Percentiles rank a stretch among this genome's conserved stretches.
Evolutionary conservation across 768 basidiomycete genomes (phyloP).

Genomic region (Lactarius psammicola): DNA sequence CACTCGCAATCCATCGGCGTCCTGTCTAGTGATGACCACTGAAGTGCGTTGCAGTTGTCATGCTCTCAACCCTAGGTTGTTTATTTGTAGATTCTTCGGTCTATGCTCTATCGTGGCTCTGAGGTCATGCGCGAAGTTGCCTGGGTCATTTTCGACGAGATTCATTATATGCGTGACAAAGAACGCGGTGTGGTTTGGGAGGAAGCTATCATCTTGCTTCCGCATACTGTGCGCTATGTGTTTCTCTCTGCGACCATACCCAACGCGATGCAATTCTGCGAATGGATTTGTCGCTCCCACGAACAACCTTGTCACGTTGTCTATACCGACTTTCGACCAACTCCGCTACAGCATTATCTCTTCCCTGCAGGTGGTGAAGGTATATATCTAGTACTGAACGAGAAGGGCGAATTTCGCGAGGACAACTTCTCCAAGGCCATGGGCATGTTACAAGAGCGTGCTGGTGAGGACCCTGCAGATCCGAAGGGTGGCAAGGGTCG

Average conservation of each 20-base stretch:
- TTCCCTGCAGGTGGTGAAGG: constrained; percentile 97
- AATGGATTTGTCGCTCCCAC: constrained; percentile 98
- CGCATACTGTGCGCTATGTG: constrained; percentile 94
- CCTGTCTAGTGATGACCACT: constrained; percentile 98
- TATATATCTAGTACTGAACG: constrained; percentile 97
- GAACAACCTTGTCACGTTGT: constrained; percentile 99
- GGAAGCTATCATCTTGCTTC: constrained; percentile 96
- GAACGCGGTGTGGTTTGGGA: constrained; percentile 99
- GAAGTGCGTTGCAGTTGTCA: constrained; percentile 57
- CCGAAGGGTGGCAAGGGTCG: constrained; percentile 77
- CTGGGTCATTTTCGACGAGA: constrained; percentile 99
- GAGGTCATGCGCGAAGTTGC: constrained; percentile 99
- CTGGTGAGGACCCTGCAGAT: constrained; percentile 92
- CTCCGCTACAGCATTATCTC: constrained; percentile 95
- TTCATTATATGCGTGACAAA: constrained; percentile 99
- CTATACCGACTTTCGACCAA: constrained; percentile 98
- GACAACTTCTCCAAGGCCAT: constrained; percentile 98
- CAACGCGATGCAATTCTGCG: constrained; percentile 98
- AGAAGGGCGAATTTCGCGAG: constrained; percentile 94
- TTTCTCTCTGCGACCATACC: constrained; percentile 99
- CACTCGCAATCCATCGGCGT: constrained; percentile 95
- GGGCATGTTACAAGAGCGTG: constrained; percentile 81
- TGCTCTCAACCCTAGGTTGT: not conserved
- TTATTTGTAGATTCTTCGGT: constrained; percentile 79
- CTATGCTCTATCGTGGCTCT: constrained; percentile 97